Evolutionary conservation across 371 early-diverging fungal genomes (phyloP), one percentile per base, ranked within the genome.

Genomic region (Vairimorpha necatrix): DNA sequence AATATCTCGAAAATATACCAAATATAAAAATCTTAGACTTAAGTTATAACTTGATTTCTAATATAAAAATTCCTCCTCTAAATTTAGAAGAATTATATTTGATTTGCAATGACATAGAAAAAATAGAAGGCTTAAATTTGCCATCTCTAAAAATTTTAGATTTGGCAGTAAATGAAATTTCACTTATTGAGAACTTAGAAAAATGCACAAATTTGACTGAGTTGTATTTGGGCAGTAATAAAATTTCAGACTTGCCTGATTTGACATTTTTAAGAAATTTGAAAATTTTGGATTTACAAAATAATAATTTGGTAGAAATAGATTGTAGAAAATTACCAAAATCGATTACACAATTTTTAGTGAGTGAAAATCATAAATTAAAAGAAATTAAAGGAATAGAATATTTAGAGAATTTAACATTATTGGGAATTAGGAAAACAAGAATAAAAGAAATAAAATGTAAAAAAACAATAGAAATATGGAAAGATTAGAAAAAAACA

Each of bases 31-130:
- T 72, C 26, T 53, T 83, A 46, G 83, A 83, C 65, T 36, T 80
- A 28, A 66, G 72, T 48, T 83, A 74, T 34, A 83, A 83, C 72
- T 54, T 80, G 30, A 38, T 83, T 26, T 30, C 47, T 47, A 28
- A 61, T 2, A 73, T 74, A 3, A 26, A 33, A 7, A 56, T 67
- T 50, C 26, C 20, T 18, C 4, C 3, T 36, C 28, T 75, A 22
- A 47, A 36, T 13, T 33, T 80, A 39, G 46, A 63, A 36, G 83
- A 83, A 50, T 34, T 83, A 18, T 83, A 80, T 74, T 58, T 83
- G 24, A 75, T 76, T 26, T 50, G 74, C 1, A 83, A 83, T 62
- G 81, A 83, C 62, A 78, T 83, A 16, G 11, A 60, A 2, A 69
- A 53, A 58, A 76, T 80, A 26, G 63, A 62, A 13, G 24, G 34